These are phyloP conservation scores for Kodamaea leandrae DNA, from an alignment of 805 yeast genomes.

Conservation along the genomic window DNA sequence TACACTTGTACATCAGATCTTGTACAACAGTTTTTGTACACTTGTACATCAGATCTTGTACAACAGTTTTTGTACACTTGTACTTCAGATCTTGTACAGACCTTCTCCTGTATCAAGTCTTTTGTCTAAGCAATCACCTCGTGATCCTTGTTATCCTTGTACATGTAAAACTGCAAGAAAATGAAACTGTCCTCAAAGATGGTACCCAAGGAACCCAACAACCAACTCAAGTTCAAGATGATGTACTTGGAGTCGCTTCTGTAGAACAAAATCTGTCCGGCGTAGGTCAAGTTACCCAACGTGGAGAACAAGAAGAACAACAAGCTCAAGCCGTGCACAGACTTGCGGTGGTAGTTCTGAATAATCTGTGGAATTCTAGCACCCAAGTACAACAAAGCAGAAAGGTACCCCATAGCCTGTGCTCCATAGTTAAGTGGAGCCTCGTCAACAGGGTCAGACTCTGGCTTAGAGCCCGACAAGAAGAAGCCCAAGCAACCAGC, in stretches of 20 bases:
- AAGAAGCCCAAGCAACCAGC: slow-evolving; percentile 65
- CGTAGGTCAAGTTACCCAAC: slow-evolving; percentile 73
- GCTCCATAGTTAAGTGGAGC: slow-evolving; percentile 49
- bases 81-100: too few relatives aligned
- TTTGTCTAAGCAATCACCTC: slow-evolving; percentile 4
- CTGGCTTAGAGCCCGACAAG: slow-evolving; percentile 38
- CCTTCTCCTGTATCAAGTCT: too few relatives aligned
- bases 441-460: slow-evolving; percentile 17
- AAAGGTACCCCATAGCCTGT: slow-evolving; percentile 65
- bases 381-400: slow-evolving; percentile 66
- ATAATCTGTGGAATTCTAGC: slow-evolving; percentile 78
- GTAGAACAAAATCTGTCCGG: slow-evolving; percentile 66
- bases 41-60: too few relatives aligned
- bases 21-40: too few relatives aligned
- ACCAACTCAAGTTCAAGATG: slow-evolving; percentile 67
- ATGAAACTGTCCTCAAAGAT: slow-evolving; percentile 68
- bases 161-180: slow-evolving; percentile 64
- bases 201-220: slow-evolving; percentile 76
- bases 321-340: slow-evolving; percentile 83
- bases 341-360: slow-evolving; percentile 73
- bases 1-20: too few relatives aligned
- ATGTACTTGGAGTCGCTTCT: slow-evolving; percentile 62
- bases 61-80: too few relatives aligned
- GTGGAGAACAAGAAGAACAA: slow-evolving; percentile 73
- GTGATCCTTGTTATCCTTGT: slow-evolving; percentile 37